phyloP scores from a whole-genome alignment of 169 alveolate species.

The Babesia bigemina region DNA sequence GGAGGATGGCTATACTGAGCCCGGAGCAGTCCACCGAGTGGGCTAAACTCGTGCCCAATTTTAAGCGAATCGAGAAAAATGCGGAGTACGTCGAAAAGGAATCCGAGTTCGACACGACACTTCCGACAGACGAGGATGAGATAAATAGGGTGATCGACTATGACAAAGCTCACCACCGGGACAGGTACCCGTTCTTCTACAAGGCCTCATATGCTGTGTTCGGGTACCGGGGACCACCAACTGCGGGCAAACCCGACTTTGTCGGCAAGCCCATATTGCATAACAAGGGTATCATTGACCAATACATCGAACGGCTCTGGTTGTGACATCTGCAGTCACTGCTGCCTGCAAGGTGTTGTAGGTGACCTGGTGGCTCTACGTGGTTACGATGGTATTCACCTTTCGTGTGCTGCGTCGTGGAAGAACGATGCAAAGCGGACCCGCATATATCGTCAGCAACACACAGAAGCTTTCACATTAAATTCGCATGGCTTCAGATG shows the following conservation, averaged over 20 bases:
- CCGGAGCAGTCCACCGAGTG: constrained; percentile 29
- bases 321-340: too few relatives aligned
- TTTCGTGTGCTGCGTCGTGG: too few relatives aligned
- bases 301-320: background rate
- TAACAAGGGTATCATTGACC: background rate
- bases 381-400: too few relatives aligned
- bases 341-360: too few relatives aligned
- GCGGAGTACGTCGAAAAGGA: constrained; percentile 46
- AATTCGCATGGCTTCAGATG: too few relatives aligned
- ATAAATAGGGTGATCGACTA: background rate
- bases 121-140: background rate
- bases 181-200: background rate
- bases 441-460: too few relatives aligned
- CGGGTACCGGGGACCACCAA: background rate
- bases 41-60: constrained; percentile 47
- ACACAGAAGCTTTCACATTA: too few relatives aligned
- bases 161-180: background rate
- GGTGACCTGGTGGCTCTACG: too few relatives aligned
- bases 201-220: background rate
- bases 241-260: background rate
- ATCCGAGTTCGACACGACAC: constrained; percentile 14
- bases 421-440: too few relatives aligned
- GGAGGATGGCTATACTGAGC: constrained; percentile 11
- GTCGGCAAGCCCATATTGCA: background rate
- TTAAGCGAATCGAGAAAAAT: constrained; percentile 16